These are phyloP conservation scores for Yamadazyma sp. DNA, from an alignment of 805 yeast genomes.

Conservation along the genomic window DNA sequence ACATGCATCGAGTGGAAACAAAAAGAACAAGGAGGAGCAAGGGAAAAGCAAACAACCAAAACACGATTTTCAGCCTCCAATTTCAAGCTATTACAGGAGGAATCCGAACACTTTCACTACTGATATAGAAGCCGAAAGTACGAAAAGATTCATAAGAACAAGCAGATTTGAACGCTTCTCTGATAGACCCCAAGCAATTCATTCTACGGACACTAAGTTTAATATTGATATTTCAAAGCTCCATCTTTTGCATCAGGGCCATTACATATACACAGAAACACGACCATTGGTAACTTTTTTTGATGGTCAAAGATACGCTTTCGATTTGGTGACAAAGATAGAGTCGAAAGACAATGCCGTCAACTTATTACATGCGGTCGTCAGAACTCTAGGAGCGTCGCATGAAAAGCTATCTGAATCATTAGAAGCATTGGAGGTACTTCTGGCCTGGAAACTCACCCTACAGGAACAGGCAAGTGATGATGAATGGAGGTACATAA, in stretches of 20 bases:
- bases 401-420: constrained; percentile 11
- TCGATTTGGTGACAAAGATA: constrained; percentile 25
- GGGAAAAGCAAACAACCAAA: not conserved
- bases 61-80: not conserved
- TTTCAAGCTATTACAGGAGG: constrained; percentile 16
- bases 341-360: constrained; percentile 20
- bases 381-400: constrained; percentile 15
- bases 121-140: constrained; percentile 36
- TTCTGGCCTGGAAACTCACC: constrained; percentile 34
- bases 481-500: constrained; percentile 11
- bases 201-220: not conserved
- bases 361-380: constrained; percentile 20
- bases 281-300: constrained; percentile 9
- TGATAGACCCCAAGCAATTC: not conserved
- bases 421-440: constrained; percentile 19
- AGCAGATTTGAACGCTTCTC: constrained; percentile 1
- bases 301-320: constrained; percentile 21
- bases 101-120: constrained; percentile 30
- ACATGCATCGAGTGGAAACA: no score
- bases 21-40: not conserved
- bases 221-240: constrained; percentile 8
- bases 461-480: constrained; percentile 26
- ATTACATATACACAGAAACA: not conserved
- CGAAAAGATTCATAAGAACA: constrained; percentile 16
- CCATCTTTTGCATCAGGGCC: constrained; percentile 7